Evolutionary conservation across 179 eudicot species (phyloP), one percentile per base, ranked within the genome.

Genomic region (Nepenthes alata): DNA sequence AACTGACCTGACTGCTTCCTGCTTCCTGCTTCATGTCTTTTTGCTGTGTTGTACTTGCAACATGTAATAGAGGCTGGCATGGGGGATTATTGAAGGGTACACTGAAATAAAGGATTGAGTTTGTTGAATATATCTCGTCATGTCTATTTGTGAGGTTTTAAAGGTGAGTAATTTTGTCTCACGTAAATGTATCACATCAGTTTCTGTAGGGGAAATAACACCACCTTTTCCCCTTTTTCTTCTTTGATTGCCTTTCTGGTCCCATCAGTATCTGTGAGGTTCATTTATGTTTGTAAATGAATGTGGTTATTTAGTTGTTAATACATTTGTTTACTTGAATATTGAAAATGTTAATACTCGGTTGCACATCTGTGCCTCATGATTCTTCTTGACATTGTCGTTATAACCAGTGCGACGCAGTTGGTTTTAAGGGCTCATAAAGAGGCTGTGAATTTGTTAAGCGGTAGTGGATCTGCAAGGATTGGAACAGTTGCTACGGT

Each of bases 401-500:
- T 56, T 63, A 65, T 55, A 55, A 63, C 57, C 75, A 93, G 98
- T 57, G 96, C 98, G 5, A 76, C 95, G 45, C 98, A 93, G 81
- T 84, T 89, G 81, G 98, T 93, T 60, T 72, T 93, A 56, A 85
- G 59, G 79, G 98, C 98, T 16, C 98, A 93, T 80, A 93, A 89
- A 80, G 98, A 89, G 62, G 98, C 98, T 61, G 96, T 93, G 57
- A 93, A 93, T 72, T 86, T 95, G 60, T 77, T 89, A 62, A 83
- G 95, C 75, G 96, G 98, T 60, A 89, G 84, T 74, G 95, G 98
- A 65, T 75, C 93, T 57, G 72, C 98, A 61, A 80, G 67, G 70
- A 78, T 86, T 51, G 98, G 98, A 73, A 85, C 93, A 69, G 95
- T 87, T 57, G 95, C 95, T 55, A 83, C 97, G 34, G 98, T 93